These are phyloP conservation scores for Heliamphora exappendiculata DNA, from an alignment of 148 eudicot species.

Conservation along the genomic window DNA sequence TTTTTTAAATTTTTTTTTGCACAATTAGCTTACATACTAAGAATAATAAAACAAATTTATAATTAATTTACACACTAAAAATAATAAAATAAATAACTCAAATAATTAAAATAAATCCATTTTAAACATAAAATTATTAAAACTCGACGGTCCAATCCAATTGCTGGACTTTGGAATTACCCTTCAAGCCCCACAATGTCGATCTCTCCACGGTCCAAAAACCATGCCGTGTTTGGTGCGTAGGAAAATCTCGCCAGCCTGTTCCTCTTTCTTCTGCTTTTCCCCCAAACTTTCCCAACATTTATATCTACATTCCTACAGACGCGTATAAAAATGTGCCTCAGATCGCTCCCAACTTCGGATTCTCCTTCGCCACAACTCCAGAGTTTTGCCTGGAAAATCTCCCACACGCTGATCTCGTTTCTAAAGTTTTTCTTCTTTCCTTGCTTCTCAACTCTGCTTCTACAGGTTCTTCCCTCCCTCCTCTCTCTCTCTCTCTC, in stretches of 20 bases:
- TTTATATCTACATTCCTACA: not conserved
- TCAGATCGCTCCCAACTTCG: conserved; percentile 9
- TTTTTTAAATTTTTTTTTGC: too few relatives aligned
- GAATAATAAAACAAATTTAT: too few relatives aligned
- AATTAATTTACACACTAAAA: too few relatives aligned
- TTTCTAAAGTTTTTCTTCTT: conserved; percentile 6
- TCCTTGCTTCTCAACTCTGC: not conserved
- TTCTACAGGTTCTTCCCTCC: not conserved
- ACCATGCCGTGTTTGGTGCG: conserved; percentile 19
- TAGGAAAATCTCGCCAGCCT: conserved; percentile 16
- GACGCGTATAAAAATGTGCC: not conserved
- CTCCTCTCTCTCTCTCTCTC: not conserved
- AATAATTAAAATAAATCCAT: too few relatives aligned
- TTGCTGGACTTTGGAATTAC: too few relatives aligned
- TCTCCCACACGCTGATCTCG: not conserved
- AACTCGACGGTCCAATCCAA: too few relatives aligned
- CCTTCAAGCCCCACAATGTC: not conserved
- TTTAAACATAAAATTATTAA: too few relatives aligned
- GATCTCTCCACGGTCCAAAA: not conserved
- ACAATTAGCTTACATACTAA: too few relatives aligned
- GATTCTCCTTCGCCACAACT: conserved; percentile 3
- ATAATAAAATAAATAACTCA: too few relatives aligned
- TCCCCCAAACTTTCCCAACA: not conserved
- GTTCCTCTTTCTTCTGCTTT: not conserved
- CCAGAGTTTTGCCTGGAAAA: conserved; percentile 4